Base-by-base conservation (phyloP, 2,329 filamentous ascomycete genomes). In the Neonectria hederae region DNA sequence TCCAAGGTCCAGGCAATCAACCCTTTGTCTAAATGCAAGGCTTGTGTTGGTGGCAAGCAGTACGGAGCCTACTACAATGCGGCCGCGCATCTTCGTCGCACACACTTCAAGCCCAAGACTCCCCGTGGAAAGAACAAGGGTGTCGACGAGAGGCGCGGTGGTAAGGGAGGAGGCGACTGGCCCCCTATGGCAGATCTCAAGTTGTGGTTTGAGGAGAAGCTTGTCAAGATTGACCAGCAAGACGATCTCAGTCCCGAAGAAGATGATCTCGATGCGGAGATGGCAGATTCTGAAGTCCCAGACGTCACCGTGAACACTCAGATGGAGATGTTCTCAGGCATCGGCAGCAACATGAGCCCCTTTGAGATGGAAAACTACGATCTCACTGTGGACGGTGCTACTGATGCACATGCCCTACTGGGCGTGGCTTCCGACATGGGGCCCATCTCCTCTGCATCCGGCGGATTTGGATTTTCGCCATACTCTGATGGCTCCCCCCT, bases 41-140 rank as follows among this genome's bases (percentile, higher is more conserved):
- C 92, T 52, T 98, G 95, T 78, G 86, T 85, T 53, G 85, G 86
- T 48, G 81, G 86, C 59, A 97, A 97, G 82, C 86, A 87, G 63
- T 98, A 98, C 72, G 92, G 92, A 4, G 92, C 92, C 17, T 96
- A 97, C 80, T 97, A 98, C 81, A 98, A 98, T 73, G 95, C 94
- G 0, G 94, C 94, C 0, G 95, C 94, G 0, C 95, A 98, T 76
- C 85, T 98, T 9, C 87, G 94, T 45, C 89, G 95, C 54, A 91
- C 91, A 0, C 95, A 98, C 77, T 98, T 97, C 83, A 92, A 91
- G 75, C 90, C 83, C 56, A 87, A 87, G 78, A 75, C 80, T 2
- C 75, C 80, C 8, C 81, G 85, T 14, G 80, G 79, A 38, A 82
- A 83, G 72, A 81, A 79, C 49, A 82, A 79, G 72, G 72, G 65